A percentile compares a stretch with the other conserved stretches of the same genome.
These are phyloP conservation scores for Arachis monticola DNA, from an alignment of 331 rosid species.

Conservation along the genomic window DNA sequence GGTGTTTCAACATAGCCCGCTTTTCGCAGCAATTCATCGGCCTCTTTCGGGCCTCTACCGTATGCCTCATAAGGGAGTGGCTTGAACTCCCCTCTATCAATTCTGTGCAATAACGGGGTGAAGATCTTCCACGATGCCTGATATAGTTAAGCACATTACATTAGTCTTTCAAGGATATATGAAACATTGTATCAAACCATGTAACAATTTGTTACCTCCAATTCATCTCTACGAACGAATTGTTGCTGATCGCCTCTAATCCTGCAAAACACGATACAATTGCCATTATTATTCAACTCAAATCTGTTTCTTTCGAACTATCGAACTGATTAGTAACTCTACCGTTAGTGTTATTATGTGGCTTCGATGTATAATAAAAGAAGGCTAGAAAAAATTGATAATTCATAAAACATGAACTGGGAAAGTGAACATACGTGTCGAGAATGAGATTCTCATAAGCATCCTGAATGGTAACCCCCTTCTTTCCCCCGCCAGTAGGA, in stretches of 20 bases:
- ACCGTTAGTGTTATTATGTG: neutral
- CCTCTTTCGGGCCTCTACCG: constrained; percentile 88
- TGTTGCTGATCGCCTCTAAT: constrained; percentile 95
- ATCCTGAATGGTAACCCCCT: constrained; percentile 61
- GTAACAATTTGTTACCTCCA: constrained; percentile 61
- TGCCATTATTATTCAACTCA: constrained; percentile 18
- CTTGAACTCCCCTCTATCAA: constrained; percentile 71
- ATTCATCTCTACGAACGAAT: constrained; percentile 94
- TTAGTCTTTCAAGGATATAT: constrained; percentile 1
- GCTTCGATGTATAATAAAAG: neutral
- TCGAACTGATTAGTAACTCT: constrained; percentile 19
- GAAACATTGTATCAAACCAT: neutral
- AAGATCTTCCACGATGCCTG: constrained; percentile 99
- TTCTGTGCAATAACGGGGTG: constrained; percentile 91
- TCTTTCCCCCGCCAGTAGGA: constrained; percentile 65
- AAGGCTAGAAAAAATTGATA: neutral
- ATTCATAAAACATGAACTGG: neutral
- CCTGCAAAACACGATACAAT: constrained; percentile 50
- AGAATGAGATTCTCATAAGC: constrained; percentile 83
- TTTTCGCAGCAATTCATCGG: constrained; percentile 70
- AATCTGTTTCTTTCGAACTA: constrained; percentile 29
- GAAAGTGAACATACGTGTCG: constrained; percentile 63
- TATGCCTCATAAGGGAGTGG: constrained; percentile 76
- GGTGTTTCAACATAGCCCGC: constrained; percentile 89
- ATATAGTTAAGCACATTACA: constrained; percentile 1